phyloP scores from a whole-genome alignment of 345 rosid species.

The Bruguiera sexangula region DNA sequence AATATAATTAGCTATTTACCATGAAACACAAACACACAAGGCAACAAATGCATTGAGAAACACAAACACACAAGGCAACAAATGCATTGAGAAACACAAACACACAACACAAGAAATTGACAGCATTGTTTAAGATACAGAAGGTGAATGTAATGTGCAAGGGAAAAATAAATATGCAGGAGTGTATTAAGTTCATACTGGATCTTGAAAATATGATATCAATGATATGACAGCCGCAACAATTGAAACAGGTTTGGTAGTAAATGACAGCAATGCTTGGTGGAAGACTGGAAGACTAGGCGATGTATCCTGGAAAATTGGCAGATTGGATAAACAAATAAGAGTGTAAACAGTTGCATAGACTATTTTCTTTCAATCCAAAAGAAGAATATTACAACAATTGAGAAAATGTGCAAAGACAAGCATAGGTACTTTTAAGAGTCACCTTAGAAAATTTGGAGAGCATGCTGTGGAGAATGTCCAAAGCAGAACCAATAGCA shows the following conservation, averaged over 20 bases:
- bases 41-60: not conserved
- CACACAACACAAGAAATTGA: not conserved
- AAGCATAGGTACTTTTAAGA: not conserved
- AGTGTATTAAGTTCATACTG: conserved; percentile 45
- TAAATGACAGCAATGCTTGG: conserved; percentile 73
- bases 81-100: not conserved
- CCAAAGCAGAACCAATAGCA: conserved; percentile 73
- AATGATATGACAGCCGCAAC: conserved; percentile 71
- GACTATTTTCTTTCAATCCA: no score
- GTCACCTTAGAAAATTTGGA: conserved; percentile 63
- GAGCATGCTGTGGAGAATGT: conserved; percentile 52
- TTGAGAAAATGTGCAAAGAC: not conserved
- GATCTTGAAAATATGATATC: conserved; percentile 59
- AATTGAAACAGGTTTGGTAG: conserved; percentile 67
- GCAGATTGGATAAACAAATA: no score
- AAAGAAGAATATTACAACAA: not conserved
- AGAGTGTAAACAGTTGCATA: no score
- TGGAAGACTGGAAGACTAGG: conserved; percentile 55
- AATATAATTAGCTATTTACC: not conserved
- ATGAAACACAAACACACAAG: not conserved
- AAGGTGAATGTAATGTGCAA: not conserved
- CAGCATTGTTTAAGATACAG: not conserved
- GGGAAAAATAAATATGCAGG: not conserved
- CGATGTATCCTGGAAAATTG: conserved; percentile 50
- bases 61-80: not conserved